Conservation (phyloP, 2,329 filamentous ascomycete genomes). For the Xylariaceae sp. region DNA sequence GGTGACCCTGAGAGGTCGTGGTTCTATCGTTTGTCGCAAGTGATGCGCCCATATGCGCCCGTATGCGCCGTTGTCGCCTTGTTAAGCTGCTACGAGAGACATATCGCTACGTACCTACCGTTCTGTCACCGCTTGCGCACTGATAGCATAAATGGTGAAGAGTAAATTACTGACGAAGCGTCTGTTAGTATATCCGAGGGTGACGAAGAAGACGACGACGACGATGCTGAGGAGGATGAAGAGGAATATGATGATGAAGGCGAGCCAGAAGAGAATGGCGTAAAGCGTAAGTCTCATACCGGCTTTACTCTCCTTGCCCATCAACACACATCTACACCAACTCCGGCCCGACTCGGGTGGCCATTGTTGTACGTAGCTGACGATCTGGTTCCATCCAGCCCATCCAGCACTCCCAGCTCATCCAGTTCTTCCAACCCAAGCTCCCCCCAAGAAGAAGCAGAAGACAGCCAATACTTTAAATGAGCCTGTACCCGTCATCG, state of each 20-base stretch:
- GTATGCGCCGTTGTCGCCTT: conserved; percentile 28
- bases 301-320: not conserved
- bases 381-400: conserved; percentile 18
- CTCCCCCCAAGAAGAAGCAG: conserved; percentile 42
- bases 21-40: conserved; percentile 23
- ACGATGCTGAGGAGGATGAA: conserved; percentile 39
- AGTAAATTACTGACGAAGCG: conserved; percentile 10
- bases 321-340: not conserved
- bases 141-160: not conserved
- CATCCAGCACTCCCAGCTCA: no score
- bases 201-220: conserved; percentile 41
- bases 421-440: conserved; percentile 31
- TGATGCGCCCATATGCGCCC: conserved; percentile 24
- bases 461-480: conserved; percentile 35
- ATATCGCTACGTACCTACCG: not conserved
- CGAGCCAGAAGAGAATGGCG: conserved; percentile 40
- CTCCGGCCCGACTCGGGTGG: not conserved
- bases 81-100: not conserved
- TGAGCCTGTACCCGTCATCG: conserved; percentile 33
- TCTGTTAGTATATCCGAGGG: conserved; percentile 40
- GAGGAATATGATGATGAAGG: conserved; percentile 40
- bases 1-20: not conserved
- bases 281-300: conserved; percentile 36
- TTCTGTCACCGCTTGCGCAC: not conserved
- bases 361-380: conserved; percentile 12